Percentiles rank a stretch among this genome's conserved stretches.
phyloP scores from a whole-genome alignment of 305 asterid genomes.

The Fraxinus albicans region DNA sequence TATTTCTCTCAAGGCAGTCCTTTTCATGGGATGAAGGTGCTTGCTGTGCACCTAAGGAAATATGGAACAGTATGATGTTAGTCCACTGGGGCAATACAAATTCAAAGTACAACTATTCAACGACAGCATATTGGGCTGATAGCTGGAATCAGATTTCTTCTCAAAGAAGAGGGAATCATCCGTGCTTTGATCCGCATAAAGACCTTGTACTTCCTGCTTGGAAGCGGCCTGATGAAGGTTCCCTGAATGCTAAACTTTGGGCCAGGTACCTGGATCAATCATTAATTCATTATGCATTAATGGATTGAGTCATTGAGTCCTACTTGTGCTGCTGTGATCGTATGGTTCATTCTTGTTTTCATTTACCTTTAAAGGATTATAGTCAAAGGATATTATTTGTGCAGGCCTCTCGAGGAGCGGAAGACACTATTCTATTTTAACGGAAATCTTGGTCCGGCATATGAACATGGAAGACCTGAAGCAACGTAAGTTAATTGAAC shows the following conservation, averaged over 20 bases:
- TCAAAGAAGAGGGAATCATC: slow-evolving; percentile 86
- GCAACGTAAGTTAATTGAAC: slow-evolving; percentile 57
- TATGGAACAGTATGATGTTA: slow-evolving; percentile 97
- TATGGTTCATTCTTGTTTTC: not conserved
- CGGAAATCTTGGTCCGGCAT: slow-evolving; percentile 95
- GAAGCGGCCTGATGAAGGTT: slow-evolving; percentile 71
- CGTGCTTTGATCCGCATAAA: slow-evolving; percentile 89
- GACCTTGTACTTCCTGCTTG: slow-evolving; percentile 98
- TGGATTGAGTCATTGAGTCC: not conserved
- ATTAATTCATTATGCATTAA: not conserved
- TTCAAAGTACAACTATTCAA: slow-evolving; percentile 82
- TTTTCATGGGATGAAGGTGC: slow-evolving; percentile 99
- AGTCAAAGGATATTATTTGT: slow-evolving; percentile 15
- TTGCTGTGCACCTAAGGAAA: slow-evolving; percentile 98
- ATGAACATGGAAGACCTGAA: slow-evolving; percentile 87
- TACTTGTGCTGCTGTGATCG: not conserved
- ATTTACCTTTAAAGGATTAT: slow-evolving; percentile 2
- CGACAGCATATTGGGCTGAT: slow-evolving; percentile 93
- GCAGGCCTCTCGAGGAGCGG: slow-evolving; percentile 81
- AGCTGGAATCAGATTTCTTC: slow-evolving; percentile 69
- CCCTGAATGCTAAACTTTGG: slow-evolving; percentile 62
- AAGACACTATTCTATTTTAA: slow-evolving; percentile 82
- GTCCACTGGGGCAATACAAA: slow-evolving; percentile 99
- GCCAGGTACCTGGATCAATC: slow-evolving; percentile 49
- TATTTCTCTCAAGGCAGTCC: slow-evolving; percentile 55